These are phyloP conservation scores for Botrytis pseudocinerea DNA, from an alignment of 2,329 filamentous ascomycete species.

Conservation along the genomic window DNA sequence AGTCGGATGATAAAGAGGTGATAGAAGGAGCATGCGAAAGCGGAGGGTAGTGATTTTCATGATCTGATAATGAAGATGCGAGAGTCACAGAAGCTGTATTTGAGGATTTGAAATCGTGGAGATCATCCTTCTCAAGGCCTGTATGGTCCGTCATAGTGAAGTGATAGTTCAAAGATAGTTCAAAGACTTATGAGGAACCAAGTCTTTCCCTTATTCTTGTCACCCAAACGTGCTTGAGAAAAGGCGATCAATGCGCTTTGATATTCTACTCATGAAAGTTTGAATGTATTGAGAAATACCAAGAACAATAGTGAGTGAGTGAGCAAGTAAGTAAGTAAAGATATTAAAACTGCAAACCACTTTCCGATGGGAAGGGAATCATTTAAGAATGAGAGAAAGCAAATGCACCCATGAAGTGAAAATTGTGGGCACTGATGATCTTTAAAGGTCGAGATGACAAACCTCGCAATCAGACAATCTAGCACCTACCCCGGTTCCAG, in stretches of 20 bases:
- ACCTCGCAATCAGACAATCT: conserved; percentile 7
- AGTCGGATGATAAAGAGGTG: conserved; percentile 28
- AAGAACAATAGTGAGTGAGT: background rate
- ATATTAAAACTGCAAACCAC: background rate
- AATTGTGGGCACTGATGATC: background rate
- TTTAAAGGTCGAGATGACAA: conserved; percentile 13
- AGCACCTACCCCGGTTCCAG: background rate
- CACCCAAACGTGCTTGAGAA: background rate
- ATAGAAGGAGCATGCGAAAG: conserved; percentile 9
- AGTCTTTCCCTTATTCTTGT: background rate
- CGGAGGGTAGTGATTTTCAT: conserved; percentile 30
- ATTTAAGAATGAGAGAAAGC: background rate
- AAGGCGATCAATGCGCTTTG: background rate
- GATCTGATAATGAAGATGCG: conserved; percentile 23
- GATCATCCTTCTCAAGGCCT: conserved; percentile 30
- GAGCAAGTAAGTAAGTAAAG: background rate
- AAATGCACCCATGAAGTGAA: background rate
- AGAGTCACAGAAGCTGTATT: conserved; percentile 22
- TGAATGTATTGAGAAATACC: background rate
- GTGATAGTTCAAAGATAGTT: background rate
- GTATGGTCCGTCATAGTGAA: conserved; percentile 28
- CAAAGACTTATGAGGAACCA: background rate
- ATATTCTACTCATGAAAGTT: background rate
- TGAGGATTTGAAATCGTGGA: conserved; percentile 17
- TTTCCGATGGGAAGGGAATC: background rate